A percentile compares a stretch with the other conserved stretches of the same genome.
phyloP scores from a whole-genome alignment of 2,329 filamentous ascomycete species.

The Fusarium sp. region DNA sequence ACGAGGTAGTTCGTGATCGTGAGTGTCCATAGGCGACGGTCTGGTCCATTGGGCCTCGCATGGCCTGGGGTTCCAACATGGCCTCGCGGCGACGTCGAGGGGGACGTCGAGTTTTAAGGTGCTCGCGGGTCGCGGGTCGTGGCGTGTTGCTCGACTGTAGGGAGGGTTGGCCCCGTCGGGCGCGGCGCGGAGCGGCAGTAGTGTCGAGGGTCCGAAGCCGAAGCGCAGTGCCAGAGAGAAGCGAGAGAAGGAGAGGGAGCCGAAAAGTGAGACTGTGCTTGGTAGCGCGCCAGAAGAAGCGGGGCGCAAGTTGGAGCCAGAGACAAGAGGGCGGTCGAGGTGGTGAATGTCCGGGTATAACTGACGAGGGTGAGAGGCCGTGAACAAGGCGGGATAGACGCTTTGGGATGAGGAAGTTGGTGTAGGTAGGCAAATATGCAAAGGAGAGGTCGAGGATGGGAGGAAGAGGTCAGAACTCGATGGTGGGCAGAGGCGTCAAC shows the following conservation, averaged over 20 bases:
- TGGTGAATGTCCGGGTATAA: conserved; percentile 13
- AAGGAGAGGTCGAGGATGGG: conserved; percentile 10
- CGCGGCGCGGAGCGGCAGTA: conserved; percentile 37
- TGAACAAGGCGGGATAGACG: neutral
- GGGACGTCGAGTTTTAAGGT: conserved; percentile 39
- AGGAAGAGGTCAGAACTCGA: conserved; percentile 20
- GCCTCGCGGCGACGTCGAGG: conserved; percentile 20
- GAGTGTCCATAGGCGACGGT: conserved; percentile 62
- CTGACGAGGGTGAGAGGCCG: neutral
- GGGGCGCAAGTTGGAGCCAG: conserved; percentile 27
- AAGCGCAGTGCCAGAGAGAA: conserved; percentile 29
- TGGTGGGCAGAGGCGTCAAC: conserved; percentile 43
- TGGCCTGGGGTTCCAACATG: conserved; percentile 50
- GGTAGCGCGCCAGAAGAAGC: conserved; percentile 39
- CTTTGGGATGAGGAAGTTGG: conserved; percentile 12
- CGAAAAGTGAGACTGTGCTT: conserved; percentile 44
- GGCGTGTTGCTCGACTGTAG: conserved; percentile 38
- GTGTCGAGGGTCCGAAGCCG: conserved; percentile 18
- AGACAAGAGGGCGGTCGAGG: conserved; percentile 18
- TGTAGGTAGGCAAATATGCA: conserved; percentile 27
- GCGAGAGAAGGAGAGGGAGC: conserved; percentile 41
- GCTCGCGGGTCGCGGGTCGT: conserved; percentile 36
- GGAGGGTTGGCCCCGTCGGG: conserved; percentile 37
- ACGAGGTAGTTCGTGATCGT: conserved; percentile 67
- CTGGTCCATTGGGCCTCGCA: conserved; percentile 49